Base-by-base conservation (phyloP, 129 eudicot genomes). In the Arctium minus region DNA sequence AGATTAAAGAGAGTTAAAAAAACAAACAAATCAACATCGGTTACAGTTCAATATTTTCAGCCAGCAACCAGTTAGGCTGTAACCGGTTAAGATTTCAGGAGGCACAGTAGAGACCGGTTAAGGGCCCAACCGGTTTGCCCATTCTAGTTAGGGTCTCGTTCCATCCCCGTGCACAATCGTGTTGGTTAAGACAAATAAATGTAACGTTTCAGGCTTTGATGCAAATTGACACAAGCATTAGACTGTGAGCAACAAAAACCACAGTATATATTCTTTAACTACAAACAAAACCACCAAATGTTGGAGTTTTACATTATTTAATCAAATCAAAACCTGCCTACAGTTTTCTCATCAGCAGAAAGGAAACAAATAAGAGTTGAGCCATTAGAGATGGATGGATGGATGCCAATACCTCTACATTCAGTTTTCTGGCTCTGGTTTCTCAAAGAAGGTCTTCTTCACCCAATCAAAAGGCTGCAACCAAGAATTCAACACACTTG, bases 391-490 rank as follows among this genome's bases (percentile, higher is more conserved):
- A 80, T 80, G 68, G 37, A 72, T 8, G 32, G 56, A 46, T 60
- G 68, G 68, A 60, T 60, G 68, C 9, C 39, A 74, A 76, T 81
- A 62, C 73, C 79, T 56, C 79, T 38, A 22, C 37, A 29, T 64
- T 85, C 60, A 86, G 7, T 31, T 86, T 53, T 79, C 88, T 86
- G 82, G 83, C 67, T 33, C 88, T 62, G 88, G 13, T 81, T 86
- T 82, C 82, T 86, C 88, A 82, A 86, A 86, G 31, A 86, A 86
- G 15, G 86, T 82, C 88, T 81, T 86, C 88, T 56, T 81, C 85
- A 81, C 85, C 88, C 88, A 86, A 78, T 86, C 82, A 81, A 86
- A 86, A 50, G 88, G 88, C 88, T 86, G 88, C 80, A 77, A 75
- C 78, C 65, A 75, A 64, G 46, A 85, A 56, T 38, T 46, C 18